Evolutionary conservation across 495 filamentous ascomycete genomes (phyloP).

Genomic region (Penicillium fimorum): DNA sequence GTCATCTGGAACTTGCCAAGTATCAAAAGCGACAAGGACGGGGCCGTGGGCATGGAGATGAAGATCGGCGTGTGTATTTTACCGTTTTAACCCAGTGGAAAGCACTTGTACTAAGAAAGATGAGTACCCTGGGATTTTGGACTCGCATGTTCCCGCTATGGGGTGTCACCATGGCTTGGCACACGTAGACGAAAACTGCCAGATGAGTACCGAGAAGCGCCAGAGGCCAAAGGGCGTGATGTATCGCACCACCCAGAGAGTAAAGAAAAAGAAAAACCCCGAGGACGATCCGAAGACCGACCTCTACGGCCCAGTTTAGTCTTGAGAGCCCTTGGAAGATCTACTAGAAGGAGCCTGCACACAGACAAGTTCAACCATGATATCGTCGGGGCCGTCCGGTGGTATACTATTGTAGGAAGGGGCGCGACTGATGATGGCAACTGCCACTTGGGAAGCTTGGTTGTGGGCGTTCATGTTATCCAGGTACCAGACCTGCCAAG

Average conservation of each 20-base stretch:
- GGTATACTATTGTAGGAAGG: conserved; percentile 32
- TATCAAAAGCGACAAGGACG: background rate
- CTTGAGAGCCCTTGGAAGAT: conserved; percentile 17
- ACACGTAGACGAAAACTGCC: background rate
- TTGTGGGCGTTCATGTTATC: conserved; percentile 36
- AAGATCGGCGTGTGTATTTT: background rate
- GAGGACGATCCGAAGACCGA: conserved; percentile 4
- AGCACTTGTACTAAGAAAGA: background rate
- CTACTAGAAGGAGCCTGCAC: conserved; percentile 33
- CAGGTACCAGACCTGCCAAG: conserved; percentile 45
- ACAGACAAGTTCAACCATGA: conserved; percentile 43
- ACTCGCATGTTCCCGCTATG: background rate
- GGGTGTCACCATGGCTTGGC: background rate
- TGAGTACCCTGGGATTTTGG: background rate
- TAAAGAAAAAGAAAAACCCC: background rate
- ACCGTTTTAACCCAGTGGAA: background rate
- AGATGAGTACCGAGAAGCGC: background rate
- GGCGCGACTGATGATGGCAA: conserved; percentile 42
- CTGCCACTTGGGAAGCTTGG: conserved; percentile 42
- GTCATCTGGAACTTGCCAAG: background rate
- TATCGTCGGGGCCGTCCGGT: conserved; percentile 30
- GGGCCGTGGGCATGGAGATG: background rate
- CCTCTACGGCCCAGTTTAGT: conserved; percentile 5
- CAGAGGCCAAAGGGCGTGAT: background rate
- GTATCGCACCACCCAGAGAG: background rate